Evolutionary conservation across 352 stramenopile species (phyloP).

Genomic region (Hyaloperonospora brassicae): DNA sequence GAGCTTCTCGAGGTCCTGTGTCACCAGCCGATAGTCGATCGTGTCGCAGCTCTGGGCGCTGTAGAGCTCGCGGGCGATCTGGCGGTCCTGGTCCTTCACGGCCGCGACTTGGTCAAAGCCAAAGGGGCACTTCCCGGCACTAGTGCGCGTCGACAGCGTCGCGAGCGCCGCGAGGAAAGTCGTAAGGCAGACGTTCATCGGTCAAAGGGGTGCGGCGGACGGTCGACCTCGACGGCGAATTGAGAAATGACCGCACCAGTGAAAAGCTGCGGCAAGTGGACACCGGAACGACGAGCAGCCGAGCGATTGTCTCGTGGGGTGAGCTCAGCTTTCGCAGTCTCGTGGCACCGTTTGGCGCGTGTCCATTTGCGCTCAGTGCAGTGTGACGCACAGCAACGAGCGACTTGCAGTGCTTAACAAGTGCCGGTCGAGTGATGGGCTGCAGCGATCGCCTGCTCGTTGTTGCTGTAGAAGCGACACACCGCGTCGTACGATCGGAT

Average conservation of each 20-base stretch:
- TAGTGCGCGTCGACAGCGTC: constrained; percentile 9
- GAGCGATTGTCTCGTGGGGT: too few species aligned
- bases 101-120: constrained; percentile 27
- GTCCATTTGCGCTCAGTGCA: too few species aligned
- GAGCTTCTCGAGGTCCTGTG: constrained; percentile 52
- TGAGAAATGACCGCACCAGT: background rate
- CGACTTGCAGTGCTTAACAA: too few species aligned
- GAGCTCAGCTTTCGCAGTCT: too few species aligned
- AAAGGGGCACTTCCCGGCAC: constrained; percentile 30
- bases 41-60: constrained; percentile 25
- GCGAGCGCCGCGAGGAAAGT: constrained; percentile 29
- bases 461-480: too few species aligned
- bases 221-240: background rate
- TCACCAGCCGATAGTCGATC: constrained; percentile 44
- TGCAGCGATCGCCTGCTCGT: too few species aligned
- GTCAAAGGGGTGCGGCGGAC: background rate
- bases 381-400: too few species aligned
- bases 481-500: too few species aligned
- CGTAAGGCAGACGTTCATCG: constrained; percentile 35
- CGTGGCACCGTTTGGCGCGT: too few species aligned
- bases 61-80: constrained; percentile 26
- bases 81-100: constrained; percentile 26
- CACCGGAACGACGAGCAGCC: too few species aligned
- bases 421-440: too few species aligned
- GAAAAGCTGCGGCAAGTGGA: background rate